These are phyloP conservation scores for Arabidopsis arenosa DNA, from an alignment of 345 rosid species.

Conservation along the genomic window DNA sequence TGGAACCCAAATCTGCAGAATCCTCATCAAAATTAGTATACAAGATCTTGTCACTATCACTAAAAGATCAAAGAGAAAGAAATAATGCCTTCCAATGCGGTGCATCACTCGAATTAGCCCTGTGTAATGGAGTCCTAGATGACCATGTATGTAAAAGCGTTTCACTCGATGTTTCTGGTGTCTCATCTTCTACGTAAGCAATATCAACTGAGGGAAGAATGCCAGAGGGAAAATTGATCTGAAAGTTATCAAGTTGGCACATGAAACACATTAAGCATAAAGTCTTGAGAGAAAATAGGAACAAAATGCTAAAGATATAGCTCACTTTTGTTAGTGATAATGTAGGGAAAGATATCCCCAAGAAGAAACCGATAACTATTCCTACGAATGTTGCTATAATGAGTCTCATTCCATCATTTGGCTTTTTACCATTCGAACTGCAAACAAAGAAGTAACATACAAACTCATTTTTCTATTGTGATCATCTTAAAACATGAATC, in stretches of 20 bases:
- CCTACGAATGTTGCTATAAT: constrained; percentile 68
- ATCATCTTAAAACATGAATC: constrained; percentile 11
- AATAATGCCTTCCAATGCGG: constrained; percentile 50
- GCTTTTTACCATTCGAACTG: constrained; percentile 63
- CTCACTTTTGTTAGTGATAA: constrained; percentile 64
- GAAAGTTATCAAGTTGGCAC: constrained; percentile 33
- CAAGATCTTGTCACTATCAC: constrained; percentile 22
- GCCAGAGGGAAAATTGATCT: constrained; percentile 70
- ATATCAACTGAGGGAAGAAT: constrained; percentile 65
- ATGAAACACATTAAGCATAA: constrained; percentile 29
- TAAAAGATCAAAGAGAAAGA: constrained; percentile 11
- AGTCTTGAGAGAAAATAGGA: constrained; percentile 27
- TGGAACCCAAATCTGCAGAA: constrained; percentile 88
- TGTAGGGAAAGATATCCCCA: constrained; percentile 82
- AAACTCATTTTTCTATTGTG: background rate
- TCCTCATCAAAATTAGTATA: constrained; percentile 27
- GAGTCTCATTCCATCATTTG: constrained; percentile 74
- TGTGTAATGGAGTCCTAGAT: constrained; percentile 54
- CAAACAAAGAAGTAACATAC: constrained; percentile 37
- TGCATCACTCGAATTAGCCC: constrained; percentile 33
- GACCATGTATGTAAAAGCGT: constrained; percentile 72
- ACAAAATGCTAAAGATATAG: constrained; percentile 14
- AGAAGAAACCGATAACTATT: constrained; percentile 73
- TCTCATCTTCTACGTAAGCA: constrained; percentile 73
- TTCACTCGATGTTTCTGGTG: constrained; percentile 73